Conservation (phyloP, 2,329 filamentous ascomycete species). For the Cercospora sojina region DNA sequence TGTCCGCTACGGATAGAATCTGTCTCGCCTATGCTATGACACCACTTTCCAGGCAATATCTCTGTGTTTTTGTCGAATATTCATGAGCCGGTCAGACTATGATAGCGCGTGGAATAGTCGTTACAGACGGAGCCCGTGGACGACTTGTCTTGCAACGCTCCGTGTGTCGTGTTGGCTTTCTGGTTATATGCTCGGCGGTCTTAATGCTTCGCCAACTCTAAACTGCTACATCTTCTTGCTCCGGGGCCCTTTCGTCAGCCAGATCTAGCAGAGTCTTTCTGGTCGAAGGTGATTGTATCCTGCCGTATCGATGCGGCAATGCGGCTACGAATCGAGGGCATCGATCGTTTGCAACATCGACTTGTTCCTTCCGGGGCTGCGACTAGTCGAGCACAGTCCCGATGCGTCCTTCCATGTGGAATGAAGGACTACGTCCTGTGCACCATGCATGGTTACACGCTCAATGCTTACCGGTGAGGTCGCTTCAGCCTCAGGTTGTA, state of each 20-base stretch:
- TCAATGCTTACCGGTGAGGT: neutral
- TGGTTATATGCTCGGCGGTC: neutral
- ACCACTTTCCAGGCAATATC: too few species aligned
- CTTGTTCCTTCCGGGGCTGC: neutral
- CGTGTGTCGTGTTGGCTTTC: too few species aligned
- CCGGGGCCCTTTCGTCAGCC: neutral
- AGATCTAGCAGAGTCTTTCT: neutral
- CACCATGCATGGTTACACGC: neutral
- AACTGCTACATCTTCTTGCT: neutral
- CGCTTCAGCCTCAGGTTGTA: neutral
- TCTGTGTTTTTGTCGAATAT: too few species aligned
- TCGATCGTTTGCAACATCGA: neutral
- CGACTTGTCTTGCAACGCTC: too few species aligned
- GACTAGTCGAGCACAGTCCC: neutral
- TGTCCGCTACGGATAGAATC: too few species aligned
- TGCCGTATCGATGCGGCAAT: neutral
- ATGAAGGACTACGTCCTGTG: neutral
- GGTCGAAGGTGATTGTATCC: neutral
- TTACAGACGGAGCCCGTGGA: too few species aligned
- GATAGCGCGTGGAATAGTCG: too few species aligned
- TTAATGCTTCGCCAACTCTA: neutral
- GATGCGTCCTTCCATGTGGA: neutral
- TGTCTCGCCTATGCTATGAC: too few species aligned
- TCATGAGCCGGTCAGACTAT: too few species aligned
- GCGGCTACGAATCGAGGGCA: neutral